A percentile compares a stretch with the other conserved stretches of the same genome.
phyloP scores from a whole-genome alignment of 2,329 filamentous ascomycete species.

The Aspergillus alliaceus region DNA sequence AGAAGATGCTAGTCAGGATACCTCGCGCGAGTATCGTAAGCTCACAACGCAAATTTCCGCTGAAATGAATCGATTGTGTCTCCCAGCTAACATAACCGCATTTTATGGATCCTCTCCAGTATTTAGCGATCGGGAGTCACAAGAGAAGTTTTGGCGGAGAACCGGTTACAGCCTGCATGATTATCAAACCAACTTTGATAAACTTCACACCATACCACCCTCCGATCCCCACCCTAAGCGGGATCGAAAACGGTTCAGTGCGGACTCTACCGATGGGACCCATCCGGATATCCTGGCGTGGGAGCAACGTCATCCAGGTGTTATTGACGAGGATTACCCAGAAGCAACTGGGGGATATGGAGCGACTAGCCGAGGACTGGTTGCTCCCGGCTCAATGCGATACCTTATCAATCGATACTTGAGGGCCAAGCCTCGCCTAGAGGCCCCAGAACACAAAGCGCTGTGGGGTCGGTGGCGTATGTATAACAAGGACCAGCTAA shows the following conservation, averaged over 20 bases:
- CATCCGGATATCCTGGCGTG: constrained; percentile 11
- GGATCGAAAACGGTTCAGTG: too few species aligned
- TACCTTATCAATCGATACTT: neutral
- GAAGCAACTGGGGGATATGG: constrained; percentile 11
- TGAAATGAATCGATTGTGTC: constrained; percentile 12
- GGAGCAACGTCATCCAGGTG: constrained; percentile 2
- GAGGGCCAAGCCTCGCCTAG: neutral
- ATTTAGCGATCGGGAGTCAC: too few species aligned
- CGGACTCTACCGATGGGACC: too few species aligned
- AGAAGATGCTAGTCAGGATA: constrained; percentile 4
- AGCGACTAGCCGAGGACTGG: constrained; percentile 2
- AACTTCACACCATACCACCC: too few species aligned
- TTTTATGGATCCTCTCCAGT: too few species aligned
- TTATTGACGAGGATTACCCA: constrained; percentile 9
- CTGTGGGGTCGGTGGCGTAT: neutral
- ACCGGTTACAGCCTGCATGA: too few species aligned
- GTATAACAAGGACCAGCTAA: neutral
- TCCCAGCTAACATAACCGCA: constrained; percentile 9
- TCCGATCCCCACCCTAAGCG: too few species aligned
- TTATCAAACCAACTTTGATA: too few species aligned
- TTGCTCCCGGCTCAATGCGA: neutral
- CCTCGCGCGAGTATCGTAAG: constrained; percentile 2
- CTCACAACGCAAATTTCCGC: neutral
- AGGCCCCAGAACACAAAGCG: neutral
- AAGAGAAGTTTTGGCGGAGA: too few species aligned